Evolutionary conservation across 2,329 filamentous ascomycete genomes (phyloP).

Genomic region (Aspergillus clavatus): DNA sequence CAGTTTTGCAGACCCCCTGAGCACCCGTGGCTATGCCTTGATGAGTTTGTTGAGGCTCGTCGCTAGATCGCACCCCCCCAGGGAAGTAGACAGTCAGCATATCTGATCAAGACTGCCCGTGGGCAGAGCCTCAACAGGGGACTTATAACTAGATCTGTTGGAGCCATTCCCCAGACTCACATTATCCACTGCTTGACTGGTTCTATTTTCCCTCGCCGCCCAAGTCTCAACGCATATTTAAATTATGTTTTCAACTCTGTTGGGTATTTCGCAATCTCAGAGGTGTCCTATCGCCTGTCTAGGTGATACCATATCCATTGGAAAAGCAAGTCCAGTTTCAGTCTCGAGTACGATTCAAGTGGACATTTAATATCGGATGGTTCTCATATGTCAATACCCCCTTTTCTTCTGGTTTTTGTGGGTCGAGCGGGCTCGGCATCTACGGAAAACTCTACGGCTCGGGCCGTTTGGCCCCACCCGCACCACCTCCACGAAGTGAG

Average conservation of each 20-base stretch:
- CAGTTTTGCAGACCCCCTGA: slow-evolving; percentile 4
- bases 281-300: slow-evolving; percentile 11
- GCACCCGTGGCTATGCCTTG: slow-evolving; percentile 5
- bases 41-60: slow-evolving; percentile 9
- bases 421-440: slow-evolving; percentile 8
- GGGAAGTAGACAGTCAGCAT: slow-evolving; percentile 2
- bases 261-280: slow-evolving; percentile 4
- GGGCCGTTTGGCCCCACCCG: slow-evolving; percentile 8
- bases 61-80: slow-evolving; percentile 5
- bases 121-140: slow-evolving; percentile 4
- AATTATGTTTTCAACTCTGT: slow-evolving; percentile 4
- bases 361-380: slow-evolving; percentile 11
- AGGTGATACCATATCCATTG: slow-evolving; percentile 10
- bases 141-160: neutral
- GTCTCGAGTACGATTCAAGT: slow-evolving; percentile 13
- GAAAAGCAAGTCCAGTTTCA: slow-evolving; percentile 10
- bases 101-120: slow-evolving; percentile 9
- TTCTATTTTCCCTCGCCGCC: slow-evolving; percentile 6
- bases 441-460: slow-evolving; percentile 12
- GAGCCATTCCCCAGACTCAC: neutral
- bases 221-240: slow-evolving; percentile 1
- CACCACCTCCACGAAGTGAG: no score
- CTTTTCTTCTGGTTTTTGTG: slow-evolving; percentile 9
- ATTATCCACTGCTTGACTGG: slow-evolving; percentile 1
- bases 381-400: slow-evolving; percentile 12